Evolutionary conservation across 176 grass and related monocot species (phyloP), one percentile per base, ranked within the genome.

Genomic region (Aegilops longissima): DNA sequence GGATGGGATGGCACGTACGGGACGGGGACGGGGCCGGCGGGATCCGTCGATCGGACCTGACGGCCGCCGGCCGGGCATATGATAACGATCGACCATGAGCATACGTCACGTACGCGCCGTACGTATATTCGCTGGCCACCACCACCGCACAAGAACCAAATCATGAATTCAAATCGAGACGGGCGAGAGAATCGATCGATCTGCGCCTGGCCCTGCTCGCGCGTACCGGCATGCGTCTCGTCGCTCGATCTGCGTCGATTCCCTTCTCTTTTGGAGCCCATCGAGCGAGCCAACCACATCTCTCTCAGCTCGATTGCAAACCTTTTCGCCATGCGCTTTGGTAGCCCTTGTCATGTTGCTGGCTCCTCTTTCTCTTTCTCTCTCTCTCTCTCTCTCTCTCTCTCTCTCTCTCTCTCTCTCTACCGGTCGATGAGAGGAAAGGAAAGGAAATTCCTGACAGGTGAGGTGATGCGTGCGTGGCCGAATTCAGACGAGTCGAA

Each of bases 1-100:
- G 78, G 88, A 90, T 82, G 79, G 21, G 72, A 86, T 64, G 71
- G 40, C 71, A 74, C 23, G 52, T 58, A 58, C 52, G 52, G 52
- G 52, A 56, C 52, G 14, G 20, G 47, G 36, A 69, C 70, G 34
- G 59, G 49, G 49, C 49, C 33, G 4, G 9, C 70, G 45, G 39
- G 40, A 13, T 70, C 12, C 29, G 7, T 23, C 39, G 67, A 73
- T 59, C 38, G 49, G 83, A 70, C 44, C 27, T 67, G 78, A 82
- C 47, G 78, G 68, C 69, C 42, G 25, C 52, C 52, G 17, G 52
- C 54, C 54, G 18, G 54, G 54, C 2, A 59, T 59, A 59, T 59
- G 54, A 21, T 59, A 59, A 71, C 21, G 77, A 89, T 69, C 47
- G 70, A 34, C 88, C 70, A 68, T 49, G 12, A 49, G 12, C 45